Base-by-base conservation (phyloP, 768 basidiomycete species). In the Ramaria sp. region DNA sequence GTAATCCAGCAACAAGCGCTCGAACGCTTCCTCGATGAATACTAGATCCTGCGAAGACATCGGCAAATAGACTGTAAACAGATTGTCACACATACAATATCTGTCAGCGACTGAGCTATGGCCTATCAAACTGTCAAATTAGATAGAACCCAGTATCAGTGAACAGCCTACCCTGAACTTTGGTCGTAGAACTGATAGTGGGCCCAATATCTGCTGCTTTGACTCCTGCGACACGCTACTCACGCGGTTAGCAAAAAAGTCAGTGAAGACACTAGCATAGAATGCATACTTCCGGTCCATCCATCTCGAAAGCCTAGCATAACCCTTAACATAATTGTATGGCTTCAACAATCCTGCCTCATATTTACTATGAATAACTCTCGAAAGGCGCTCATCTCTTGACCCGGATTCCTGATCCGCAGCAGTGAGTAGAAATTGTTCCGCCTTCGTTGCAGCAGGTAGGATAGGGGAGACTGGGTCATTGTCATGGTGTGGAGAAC, bases 21-120 rank as follows among this genome's bases (percentile, higher is more conserved):
- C 95, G 65, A 98, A 97, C 0, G 89, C 93, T 71, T 98, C 95
- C 69, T 98, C 95, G 64, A 99, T 94, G 69, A 96, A 95, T 12
- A 98, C 89, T 27, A 96, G 78, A 69, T 99, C 95, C 86, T 87
- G 61, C 12, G 43, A 39, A 38, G 47, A 12, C 37, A 11, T 50
- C 50, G 50, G 38, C 22, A 41, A 53, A 37, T 48, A 34, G 54
- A n/a, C 15, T 39, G 53, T 55, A 50, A 56, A 37, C 30, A 7
- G 7, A 34, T 33, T 58, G 46, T 20, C 51, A 53, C 31, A 70
- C 80, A 56, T 57, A 86, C 86, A 50, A 94, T 78, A 67, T 94
- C 89, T 53, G 82, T 80, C 58, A 94, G 73, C n/a, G 85, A 83
- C 65, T 91, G 87, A 0, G 89, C 88, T 45, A 91, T 82, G 7